Base-by-base conservation (phyloP, 2,329 filamentous ascomycete species). In the Fusarium paranaense region DNA sequence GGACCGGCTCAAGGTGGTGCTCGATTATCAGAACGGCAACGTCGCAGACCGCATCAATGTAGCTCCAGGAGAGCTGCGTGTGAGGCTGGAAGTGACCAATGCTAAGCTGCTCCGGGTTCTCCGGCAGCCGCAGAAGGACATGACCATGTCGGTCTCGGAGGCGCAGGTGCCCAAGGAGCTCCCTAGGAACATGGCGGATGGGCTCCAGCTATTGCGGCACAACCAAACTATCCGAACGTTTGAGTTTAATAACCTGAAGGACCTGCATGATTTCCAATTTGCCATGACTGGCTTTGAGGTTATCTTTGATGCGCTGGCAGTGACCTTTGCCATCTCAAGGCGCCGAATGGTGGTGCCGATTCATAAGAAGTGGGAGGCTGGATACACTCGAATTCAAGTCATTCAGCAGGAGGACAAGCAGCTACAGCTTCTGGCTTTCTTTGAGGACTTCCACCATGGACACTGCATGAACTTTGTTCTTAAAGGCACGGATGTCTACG, bases 311-410 rank as follows among this genome's bases (percentile, higher is more conserved):
- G 90, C 91, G 8, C 83, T 94, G 62, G 94, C 94, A 7, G 86
- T 89, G 9, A 91, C 90, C 0, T 94, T 98, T 81, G 91, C 93
- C 67, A 97, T 98, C 74, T 92, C 95, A 2, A 91, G 95, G 33
- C 91, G 94, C 58, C 90, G 94, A 74, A 97, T 95, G 92, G 94
- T 98, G 14, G 94, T 97, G 18, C 94, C 94, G 0, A 96, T 98
- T 74, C 94, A 97, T 85, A 97, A 98, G 84, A 97, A 97, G 82
- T 97, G 94, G 94, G 95, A 97, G 80, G 94, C 95, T 3, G 90
- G 88, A n/a, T 89, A 88, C 40, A 94, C 94, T 10, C 91, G 95
- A 38, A 86, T 98, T 9, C 95, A 98, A 80, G 87, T 98, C 40
- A 90, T 98, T 38, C 79, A 77, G 64, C 88, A 91, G 74, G 92